Evolutionary conservation across 2,329 filamentous ascomycete species (phyloP), one percentile per base, ranked within the genome.

Genomic region (Penicillium janthinellum): DNA sequence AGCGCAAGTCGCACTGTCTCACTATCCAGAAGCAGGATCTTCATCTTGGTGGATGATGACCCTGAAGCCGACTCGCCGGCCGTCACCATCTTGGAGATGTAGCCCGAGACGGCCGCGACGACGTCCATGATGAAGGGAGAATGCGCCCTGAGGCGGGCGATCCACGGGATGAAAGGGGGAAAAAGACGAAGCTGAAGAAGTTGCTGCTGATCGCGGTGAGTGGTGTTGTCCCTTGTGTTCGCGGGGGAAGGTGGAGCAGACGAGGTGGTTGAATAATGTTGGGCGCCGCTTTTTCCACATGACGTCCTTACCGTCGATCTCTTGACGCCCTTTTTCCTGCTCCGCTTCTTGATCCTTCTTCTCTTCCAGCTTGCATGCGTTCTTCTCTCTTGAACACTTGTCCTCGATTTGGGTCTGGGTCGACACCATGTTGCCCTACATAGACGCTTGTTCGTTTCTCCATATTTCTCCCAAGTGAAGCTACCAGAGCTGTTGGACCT

Each of bases 41-140:
- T 99, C 95, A 99, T 99, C 82, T 97, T 98, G 22, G 91, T 88
- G 53, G 88, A 83, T 47, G 86, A 84, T 61, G 74, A 71, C 59
- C 86, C 85, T 45, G 83, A 79, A 52, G 86, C 82, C 72, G 77
- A 73, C 81, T 96, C 92, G 72, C 91, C 91, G 66, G 87, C 87
- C 66, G 91, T 90, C 76, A 98, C 88, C 87, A 99, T 96, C 85
- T 93, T 96, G 76, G 89, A 90, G 83, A 99, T 90, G 83, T 99
- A 99, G 79, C 92, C 90, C 70, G 93, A 90, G 73, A 97, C 89
- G 67, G 93, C 91, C 75, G 96, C 90, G 64, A 96, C 90, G 71
- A 98, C 88, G 75, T 99, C 95, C 95, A 99, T 99, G 69, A 66
- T 82, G 77, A 68, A 63, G 2, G 22, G 53, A 60, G 57, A 50